These are phyloP conservation scores for Codiaeum variegatum DNA, from an alignment of 441 rosid genomes.

Conservation along the genomic window DNA sequence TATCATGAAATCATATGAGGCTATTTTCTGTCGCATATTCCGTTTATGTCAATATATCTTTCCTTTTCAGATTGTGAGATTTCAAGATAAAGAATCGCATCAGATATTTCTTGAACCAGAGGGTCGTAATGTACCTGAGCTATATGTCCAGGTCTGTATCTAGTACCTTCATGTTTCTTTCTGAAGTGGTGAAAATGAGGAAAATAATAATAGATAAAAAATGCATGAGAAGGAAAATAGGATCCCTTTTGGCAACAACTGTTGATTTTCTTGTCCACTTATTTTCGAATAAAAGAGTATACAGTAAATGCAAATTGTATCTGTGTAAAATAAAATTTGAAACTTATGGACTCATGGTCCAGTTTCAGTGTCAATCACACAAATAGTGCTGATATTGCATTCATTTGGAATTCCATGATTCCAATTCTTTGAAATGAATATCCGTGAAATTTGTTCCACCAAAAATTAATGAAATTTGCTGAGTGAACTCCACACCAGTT, in stretches of 20 bases:
- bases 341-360: not conserved
- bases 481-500: not conserved
- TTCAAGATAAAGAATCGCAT: constrained; percentile 95
- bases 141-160: constrained; percentile 81
- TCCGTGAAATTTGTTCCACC: too few species aligned
- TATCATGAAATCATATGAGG: too few species aligned
- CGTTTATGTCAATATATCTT: constrained; percentile 8
- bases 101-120: constrained; percentile 99
- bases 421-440: not conserved
- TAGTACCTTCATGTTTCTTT: constrained; percentile 7
- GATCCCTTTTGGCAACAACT: not conserved
- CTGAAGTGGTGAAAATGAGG: not conserved
- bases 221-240: not conserved
- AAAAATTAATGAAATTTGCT: not conserved
- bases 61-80: constrained; percentile 78
- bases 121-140: constrained; percentile 96
- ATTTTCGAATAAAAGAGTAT: not conserved
- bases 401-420: not conserved
- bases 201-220: not conserved
- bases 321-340: too few species aligned
- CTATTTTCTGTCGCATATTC: too few species aligned
- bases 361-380: not conserved
- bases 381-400: not conserved
- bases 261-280: not conserved
- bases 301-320: not conserved